These are phyloP conservation scores for Trichoderma endophyticum DNA, from an alignment of 2,329 filamentous ascomycete species.

Conservation along the genomic window DNA sequence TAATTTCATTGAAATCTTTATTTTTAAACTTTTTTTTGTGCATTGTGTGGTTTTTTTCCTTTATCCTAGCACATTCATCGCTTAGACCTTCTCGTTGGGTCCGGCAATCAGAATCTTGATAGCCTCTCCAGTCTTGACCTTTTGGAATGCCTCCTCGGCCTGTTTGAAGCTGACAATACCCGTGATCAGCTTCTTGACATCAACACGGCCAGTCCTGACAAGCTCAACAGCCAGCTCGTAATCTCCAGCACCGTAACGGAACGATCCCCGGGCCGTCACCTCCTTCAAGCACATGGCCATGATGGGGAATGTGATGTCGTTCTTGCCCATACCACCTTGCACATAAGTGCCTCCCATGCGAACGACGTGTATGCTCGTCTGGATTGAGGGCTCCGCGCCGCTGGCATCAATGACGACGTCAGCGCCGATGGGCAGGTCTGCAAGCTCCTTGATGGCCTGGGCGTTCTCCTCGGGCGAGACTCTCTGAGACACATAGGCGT, in stretches of 20 bases:
- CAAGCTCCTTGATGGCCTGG: constrained; percentile 59
- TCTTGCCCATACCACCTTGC: constrained; percentile 85
- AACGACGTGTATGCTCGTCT: constrained; percentile 68
- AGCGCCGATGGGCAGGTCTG: constrained; percentile 63
- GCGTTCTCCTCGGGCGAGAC: constrained; percentile 71
- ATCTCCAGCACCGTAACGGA: constrained; percentile 85
- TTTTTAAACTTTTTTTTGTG: neutral
- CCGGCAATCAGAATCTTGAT: constrained; percentile 68
- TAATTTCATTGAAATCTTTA: neutral
- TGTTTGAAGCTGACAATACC: constrained; percentile 73
- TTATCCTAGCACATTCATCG: neutral
- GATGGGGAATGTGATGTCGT: constrained; percentile 87
- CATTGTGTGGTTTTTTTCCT: neutral
- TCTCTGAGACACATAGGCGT: constrained; percentile 63
- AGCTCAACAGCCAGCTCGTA: constrained; percentile 81
- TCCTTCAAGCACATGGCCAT: constrained; percentile 88
- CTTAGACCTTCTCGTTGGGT: constrained; percentile 48
- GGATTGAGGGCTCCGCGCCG: constrained; percentile 75
- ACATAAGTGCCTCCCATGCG: constrained; percentile 73
- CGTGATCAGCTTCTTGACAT: constrained; percentile 80
- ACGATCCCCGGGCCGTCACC: constrained; percentile 79
- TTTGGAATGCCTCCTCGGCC: constrained; percentile 81
- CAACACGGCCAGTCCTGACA: constrained; percentile 67
- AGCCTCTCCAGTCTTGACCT: constrained; percentile 78
- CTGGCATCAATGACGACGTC: constrained; percentile 79